Evolutionary conservation across 495 filamentous ascomycete genomes (phyloP).

Genomic region (Aspergillus hancockii): DNA sequence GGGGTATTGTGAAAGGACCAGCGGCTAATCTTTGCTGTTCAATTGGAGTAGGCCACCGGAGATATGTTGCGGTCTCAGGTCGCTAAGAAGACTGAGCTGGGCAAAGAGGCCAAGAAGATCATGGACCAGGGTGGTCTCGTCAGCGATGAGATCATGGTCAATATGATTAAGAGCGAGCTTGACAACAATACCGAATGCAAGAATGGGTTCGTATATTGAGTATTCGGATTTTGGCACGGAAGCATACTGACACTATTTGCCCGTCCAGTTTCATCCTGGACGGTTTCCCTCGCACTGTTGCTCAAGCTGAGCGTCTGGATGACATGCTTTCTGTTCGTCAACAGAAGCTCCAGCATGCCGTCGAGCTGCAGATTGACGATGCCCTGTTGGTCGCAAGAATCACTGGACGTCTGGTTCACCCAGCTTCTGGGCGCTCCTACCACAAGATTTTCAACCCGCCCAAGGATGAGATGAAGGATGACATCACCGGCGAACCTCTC

Average conservation of each 20-base stretch:
- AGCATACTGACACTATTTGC: conserved; percentile 20
- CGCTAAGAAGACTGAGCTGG: conserved; percentile 93
- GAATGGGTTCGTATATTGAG: conserved; percentile 64
- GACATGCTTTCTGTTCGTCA: conserved; percentile 75
- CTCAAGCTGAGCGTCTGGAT: conserved; percentile 93
- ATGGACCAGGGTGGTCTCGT: conserved; percentile 98
- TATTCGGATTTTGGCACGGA: not conserved
- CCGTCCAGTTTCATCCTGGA: conserved; percentile 89
- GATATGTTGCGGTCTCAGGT: conserved; percentile 99
- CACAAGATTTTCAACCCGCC: conserved; percentile 99
- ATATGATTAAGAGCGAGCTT: conserved; percentile 98
- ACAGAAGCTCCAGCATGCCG: conserved; percentile 84
- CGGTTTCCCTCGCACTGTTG: conserved; percentile 94
- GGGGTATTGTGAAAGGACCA: conserved; percentile 8
- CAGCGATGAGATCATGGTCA: conserved; percentile 98
- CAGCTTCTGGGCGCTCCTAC: conserved; percentile 92
- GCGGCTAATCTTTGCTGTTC: not conserved
- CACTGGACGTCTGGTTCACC: conserved; percentile 94
- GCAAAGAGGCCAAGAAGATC: conserved; percentile 99
- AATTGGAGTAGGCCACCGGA: conserved; percentile 75
- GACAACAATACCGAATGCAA: conserved; percentile 93
- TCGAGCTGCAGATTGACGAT: conserved; percentile 97
- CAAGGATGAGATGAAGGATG: conserved; percentile 90
- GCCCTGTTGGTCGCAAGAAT: conserved; percentile 90
- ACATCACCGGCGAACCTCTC: conserved; percentile 93